Evolutionary conservation across 169 alveolate genomes (phyloP), one percentile per base, ranked within the genome.

Genomic region (Cyclospora cayetanensis): DNA sequence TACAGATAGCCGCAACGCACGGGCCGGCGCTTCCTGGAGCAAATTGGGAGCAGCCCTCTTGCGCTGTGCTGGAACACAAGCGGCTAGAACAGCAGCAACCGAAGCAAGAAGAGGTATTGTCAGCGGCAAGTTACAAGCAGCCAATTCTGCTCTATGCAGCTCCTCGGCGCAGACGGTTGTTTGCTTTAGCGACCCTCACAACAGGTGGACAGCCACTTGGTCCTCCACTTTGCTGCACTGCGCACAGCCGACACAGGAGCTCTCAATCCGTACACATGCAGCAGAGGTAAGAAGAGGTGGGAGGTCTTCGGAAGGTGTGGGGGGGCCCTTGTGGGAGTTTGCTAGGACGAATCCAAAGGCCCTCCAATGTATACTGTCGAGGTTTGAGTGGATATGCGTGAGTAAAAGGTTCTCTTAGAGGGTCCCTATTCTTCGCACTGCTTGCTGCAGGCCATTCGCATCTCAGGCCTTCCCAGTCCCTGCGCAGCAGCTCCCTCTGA

Each of bases 31-130:
- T 53, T 37, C 60, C 53, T 0, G 83, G 60, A 4, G 83, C 83
- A 37, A 53, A 31, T 68, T 77, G 43, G 87, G 87, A 20, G 87
- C 87, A 27, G 87, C 87, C 50, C 70, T 77, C 29, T 42, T 77
- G n/a, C 55, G 65, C 42, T 77, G 87, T 37, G 20, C 50, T 1
- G 87, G 43, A 5, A 35, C 87, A 7, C 60, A 46, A 27, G 46
- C 70, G 12, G 87, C 70, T 46, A 1, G 31, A 72, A 60, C 39
- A 34, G 63, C 63, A 72, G 63, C 60, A 41, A 60, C 41, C 34
- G 37, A 1, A 29, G 80, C 80, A 68, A 29, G 52, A 68, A 20
- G 52, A 68, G 50, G 70, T 9, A 22, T 20, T 22, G n/a, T 7
- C 70, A 55, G 70, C 70, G 29, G 70, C 7, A 29, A 55, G 11